Conservation (phyloP, 2,329 filamentous ascomycete species). For the Cladophialophora chaetospira region DNA sequence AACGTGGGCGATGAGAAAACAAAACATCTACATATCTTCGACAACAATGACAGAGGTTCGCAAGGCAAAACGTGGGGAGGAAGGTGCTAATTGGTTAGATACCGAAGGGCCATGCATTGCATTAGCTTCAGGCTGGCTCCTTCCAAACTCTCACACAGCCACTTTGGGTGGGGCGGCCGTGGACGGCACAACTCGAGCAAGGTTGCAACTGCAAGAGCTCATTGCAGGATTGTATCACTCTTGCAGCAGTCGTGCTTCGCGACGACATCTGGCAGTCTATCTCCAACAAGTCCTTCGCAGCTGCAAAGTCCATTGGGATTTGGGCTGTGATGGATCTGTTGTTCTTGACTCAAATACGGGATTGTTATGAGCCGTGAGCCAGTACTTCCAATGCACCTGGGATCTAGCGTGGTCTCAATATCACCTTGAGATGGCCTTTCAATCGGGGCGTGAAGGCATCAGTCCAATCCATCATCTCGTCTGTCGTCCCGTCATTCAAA, state of each 20-base stretch:
- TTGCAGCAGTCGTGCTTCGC: too few species aligned
- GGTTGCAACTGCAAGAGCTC: too few species aligned
- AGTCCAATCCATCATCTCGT: constrained; percentile 32
- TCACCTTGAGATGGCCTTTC: constrained; percentile 13
- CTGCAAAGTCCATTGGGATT: neutral
- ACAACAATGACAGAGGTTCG: too few species aligned
- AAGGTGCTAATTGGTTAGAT: neutral
- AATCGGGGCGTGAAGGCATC: constrained; percentile 11
- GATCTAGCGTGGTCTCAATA: neutral
- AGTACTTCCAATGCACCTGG: neutral
- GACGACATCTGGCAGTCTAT: too few species aligned
- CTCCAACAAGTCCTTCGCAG: neutral
- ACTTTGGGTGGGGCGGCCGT: too few species aligned
- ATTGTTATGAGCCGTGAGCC: neutral
- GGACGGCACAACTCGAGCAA: too few species aligned
- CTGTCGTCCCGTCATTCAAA: constrained; percentile 34
- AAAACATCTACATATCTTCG: too few species aligned
- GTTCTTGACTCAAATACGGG: neutral
- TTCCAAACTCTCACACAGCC: too few species aligned
- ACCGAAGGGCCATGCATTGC: constrained; percentile 10
- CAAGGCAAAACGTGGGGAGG: neutral
- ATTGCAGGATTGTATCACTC: too few species aligned
- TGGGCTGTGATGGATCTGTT: neutral
- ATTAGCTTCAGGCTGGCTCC: constrained; percentile 2
- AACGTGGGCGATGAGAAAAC: too few species aligned